Evolutionary conservation across 805 yeast genomes (phyloP).

Genomic region (Monosporozyma servazzii): DNA sequence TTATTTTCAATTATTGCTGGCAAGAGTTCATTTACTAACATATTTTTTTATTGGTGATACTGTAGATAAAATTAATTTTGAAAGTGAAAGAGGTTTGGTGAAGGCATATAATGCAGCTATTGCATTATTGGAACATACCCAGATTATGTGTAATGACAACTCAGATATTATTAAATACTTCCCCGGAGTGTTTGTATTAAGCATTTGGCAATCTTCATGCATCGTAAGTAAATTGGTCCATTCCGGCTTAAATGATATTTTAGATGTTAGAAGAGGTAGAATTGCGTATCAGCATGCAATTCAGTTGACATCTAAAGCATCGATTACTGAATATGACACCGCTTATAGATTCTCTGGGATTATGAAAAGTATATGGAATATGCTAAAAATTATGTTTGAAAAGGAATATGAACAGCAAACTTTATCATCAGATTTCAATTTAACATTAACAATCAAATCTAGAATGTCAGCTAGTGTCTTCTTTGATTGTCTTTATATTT

Average conservation of each 20-base stretch:
- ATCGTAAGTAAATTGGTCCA: constrained; percentile 71
- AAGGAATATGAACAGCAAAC: constrained; percentile 17
- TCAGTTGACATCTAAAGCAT: constrained; percentile 61
- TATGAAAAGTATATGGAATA: constrained; percentile 88
- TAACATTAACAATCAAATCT: constrained; percentile 53
- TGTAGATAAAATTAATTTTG: constrained; percentile 34
- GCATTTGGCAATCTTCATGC: constrained; percentile 88
- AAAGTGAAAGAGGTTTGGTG: constrained; percentile 62
- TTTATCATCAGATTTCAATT: constrained; percentile 24
- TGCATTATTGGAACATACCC: constrained; percentile 57
- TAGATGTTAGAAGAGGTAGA: constrained; percentile 67
- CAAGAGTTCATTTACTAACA: constrained; percentile 73
- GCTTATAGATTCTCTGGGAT: constrained; percentile 89
- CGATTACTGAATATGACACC: constrained; percentile 83
- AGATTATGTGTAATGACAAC: constrained; percentile 48
- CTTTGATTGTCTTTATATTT: constrained; percentile 78
- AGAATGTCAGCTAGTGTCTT: constrained; percentile 89
- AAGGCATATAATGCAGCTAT: constrained; percentile 74
- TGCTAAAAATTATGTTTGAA: constrained; percentile 59
- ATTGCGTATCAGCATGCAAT: constrained; percentile 60
- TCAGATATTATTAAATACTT: constrained; percentile 61
- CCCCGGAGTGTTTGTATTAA: constrained; percentile 74
- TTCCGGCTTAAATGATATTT: constrained; percentile 57
- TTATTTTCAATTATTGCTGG: constrained; percentile 55
- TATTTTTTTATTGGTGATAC: constrained; percentile 51